phyloP scores from a whole-genome alignment of 2,329 filamentous ascomycete genomes.

The Xylaria multiplex region DNA sequence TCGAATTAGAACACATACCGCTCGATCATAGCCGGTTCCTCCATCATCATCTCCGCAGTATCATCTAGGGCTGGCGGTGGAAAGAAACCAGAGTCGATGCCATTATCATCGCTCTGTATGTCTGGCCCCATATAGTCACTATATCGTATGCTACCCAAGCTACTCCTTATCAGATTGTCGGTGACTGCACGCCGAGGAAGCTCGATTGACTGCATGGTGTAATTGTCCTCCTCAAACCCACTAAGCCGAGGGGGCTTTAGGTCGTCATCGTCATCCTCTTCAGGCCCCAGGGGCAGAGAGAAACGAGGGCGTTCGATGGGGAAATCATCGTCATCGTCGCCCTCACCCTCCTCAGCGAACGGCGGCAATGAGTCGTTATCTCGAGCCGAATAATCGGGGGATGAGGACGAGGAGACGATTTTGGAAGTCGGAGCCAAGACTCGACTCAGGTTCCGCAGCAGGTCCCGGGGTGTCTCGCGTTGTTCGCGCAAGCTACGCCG shows the following conservation, averaged over 20 bases:
- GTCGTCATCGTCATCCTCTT: conserved; percentile 59
- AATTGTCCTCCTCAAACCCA: conserved; percentile 67
- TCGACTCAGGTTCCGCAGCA: conserved; percentile 61
- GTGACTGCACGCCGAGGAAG: conserved; percentile 63
- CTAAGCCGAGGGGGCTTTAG: conserved; percentile 64
- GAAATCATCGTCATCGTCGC: conserved; percentile 62
- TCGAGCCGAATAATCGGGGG: conserved; percentile 55
- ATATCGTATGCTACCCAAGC: conserved; percentile 62
- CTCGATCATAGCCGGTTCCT: conserved; percentile 56
- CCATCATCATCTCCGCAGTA: conserved; percentile 50
- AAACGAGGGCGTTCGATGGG: conserved; percentile 60
- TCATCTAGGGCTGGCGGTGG: conserved; percentile 57
- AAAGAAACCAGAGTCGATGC: conserved; percentile 63
- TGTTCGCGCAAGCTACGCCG: conserved; percentile 67
- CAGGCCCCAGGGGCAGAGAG: conserved; percentile 63
- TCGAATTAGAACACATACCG: conserved; percentile 49
- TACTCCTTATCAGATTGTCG: conserved; percentile 56
- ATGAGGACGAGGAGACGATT: conserved; percentile 55
- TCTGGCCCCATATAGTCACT: conserved; percentile 60
- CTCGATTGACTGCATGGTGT: conserved; percentile 69
- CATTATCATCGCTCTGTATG: conserved; percentile 54
- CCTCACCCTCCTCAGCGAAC: conserved; percentile 50
- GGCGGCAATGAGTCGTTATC: conserved; percentile 42
- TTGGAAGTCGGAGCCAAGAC: conserved; percentile 62
- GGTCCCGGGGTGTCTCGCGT: conserved; percentile 51